Evolutionary conservation across 306 rosid genomes (phyloP).

Genomic region (Glycine latifolia): DNA sequence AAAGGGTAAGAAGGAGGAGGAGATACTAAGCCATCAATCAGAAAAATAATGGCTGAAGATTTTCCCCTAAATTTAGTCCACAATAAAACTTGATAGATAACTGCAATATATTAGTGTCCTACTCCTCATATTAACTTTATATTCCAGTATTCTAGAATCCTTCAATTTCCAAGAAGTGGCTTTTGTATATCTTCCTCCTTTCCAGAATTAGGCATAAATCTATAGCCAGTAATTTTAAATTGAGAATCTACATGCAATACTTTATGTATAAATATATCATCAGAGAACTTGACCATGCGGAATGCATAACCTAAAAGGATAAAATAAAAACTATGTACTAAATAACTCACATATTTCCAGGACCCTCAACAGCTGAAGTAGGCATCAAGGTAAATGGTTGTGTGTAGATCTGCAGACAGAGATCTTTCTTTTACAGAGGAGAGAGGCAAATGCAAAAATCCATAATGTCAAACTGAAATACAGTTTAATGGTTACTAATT

Average conservation of each 20-base stretch:
- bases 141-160: neutral
- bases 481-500: conserved; percentile 2
- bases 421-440: neutral
- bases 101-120: neutral
- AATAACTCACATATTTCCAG: conserved; percentile 87
- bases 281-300: neutral
- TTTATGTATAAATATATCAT: conserved; percentile 1
- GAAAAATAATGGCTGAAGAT: neutral
- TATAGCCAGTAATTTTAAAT: conserved; percentile 2
- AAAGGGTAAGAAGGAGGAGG: neutral
- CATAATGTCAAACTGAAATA: conserved; percentile 7
- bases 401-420: conserved; percentile 78
- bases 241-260: conserved; percentile 1
- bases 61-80: conserved; percentile 4
- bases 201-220: neutral
- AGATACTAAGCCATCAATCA: neutral
- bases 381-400: conserved; percentile 89
- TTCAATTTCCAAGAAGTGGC: neutral
- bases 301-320: neutral
- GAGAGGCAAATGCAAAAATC: conserved; percentile 6
- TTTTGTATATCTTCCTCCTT: neutral
- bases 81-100: neutral
- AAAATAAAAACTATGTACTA: conserved; percentile 19
- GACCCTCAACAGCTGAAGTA: conserved; percentile 76
- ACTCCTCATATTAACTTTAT: neutral